Conservation (phyloP, 2,329 filamentous ascomycete species). For the Fusarium sp. region DNA sequence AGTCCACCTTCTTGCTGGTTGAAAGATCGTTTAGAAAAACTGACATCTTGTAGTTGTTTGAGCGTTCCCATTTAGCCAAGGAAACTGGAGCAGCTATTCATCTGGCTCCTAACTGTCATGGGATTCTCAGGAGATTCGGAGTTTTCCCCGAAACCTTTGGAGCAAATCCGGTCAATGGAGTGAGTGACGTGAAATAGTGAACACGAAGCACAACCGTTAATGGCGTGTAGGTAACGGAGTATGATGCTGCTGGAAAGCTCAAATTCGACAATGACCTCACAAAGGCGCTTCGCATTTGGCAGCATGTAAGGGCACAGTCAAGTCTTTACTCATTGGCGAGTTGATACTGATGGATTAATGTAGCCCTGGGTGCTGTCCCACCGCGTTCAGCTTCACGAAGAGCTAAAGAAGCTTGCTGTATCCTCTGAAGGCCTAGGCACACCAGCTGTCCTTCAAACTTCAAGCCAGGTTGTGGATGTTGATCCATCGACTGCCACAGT, state of each 20-base stretch:
- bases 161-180: conserved; percentile 51
- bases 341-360: background rate
- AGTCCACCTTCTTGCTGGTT: conserved; percentile 35
- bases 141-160: conserved; percentile 54
- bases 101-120: conserved; percentile 70
- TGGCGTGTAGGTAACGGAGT: conserved; percentile 50
- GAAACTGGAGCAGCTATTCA: conserved; percentile 73
- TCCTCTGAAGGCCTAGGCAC: conserved; percentile 48
- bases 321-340: background rate
- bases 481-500: conserved; percentile 55
- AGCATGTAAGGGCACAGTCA: conserved; percentile 47
- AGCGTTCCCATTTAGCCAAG: conserved; percentile 66
- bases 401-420: conserved; percentile 59
- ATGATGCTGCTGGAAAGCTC: conserved; percentile 50
- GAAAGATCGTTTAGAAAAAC: no score
- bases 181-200: background rate
- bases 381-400: conserved; percentile 62
- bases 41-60: conserved; percentile 57
- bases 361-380: conserved; percentile 62
- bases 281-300: conserved; percentile 55
- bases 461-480: conserved; percentile 57
- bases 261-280: conserved; percentile 51
- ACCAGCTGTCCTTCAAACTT: conserved; percentile 54
- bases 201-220: background rate
- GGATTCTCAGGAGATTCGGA: conserved; percentile 60